These are phyloP conservation scores for Calocera cornea DNA, from an alignment of 768 basidiomycete species.

Conservation along the genomic window DNA sequence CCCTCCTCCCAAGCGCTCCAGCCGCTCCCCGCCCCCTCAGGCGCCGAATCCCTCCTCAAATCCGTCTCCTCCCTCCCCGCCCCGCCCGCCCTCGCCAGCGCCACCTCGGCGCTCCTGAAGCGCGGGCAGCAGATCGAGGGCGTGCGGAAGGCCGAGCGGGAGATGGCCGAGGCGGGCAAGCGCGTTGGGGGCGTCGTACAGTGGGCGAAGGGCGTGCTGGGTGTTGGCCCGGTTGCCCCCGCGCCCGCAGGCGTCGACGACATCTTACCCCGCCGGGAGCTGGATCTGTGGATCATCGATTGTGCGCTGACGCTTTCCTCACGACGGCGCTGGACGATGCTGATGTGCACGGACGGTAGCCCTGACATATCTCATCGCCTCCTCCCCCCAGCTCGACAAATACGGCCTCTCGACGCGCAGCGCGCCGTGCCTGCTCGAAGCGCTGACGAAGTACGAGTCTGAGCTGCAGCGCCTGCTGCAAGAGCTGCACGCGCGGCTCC, in stretches of 20 bases:
- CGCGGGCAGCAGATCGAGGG: neutral
- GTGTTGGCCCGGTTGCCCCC: neutral
- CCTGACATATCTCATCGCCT: neutral
- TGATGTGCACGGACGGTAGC: neutral
- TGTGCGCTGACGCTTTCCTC: neutral
- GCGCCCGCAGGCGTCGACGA: neutral
- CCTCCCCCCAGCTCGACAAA: neutral
- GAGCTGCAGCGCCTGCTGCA: neutral
- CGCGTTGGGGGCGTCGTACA: neutral
- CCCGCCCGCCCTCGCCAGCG: neutral
- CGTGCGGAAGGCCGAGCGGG: too few species aligned
- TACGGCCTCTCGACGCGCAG: constrained; percentile 1
- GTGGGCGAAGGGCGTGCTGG: neutral
- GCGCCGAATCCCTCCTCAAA: neutral
- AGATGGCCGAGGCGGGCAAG: neutral
- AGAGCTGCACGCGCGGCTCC: neutral
- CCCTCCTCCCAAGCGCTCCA: neutral
- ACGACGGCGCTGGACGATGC: neutral
- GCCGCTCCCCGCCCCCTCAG: neutral
- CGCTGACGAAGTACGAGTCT: neutral
- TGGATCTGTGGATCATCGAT: neutral
- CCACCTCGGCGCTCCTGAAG: neutral
- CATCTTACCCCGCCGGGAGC: neutral
- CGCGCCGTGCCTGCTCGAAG: neutral
- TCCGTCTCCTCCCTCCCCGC: neutral